Conservation (phyloP, 495 filamentous ascomycete genomes). For the Talaromyces liani region DNA sequence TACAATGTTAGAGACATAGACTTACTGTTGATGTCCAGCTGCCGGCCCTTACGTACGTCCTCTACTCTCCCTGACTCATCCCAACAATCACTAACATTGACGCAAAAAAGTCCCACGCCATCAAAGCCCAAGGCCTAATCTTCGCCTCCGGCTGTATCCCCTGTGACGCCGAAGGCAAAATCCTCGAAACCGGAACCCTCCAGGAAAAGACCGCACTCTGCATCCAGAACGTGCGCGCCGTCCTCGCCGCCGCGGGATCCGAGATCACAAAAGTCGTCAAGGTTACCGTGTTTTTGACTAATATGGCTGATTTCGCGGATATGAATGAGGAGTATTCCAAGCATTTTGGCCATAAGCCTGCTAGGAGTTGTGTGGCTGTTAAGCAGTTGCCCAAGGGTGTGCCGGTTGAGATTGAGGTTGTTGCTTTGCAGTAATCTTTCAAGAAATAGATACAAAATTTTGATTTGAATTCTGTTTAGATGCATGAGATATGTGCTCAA, state of each 20-base stretch:
- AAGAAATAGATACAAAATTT: not conserved
- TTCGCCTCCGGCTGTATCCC: conserved; percentile 95
- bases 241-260: conserved; percentile 72
- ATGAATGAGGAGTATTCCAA: conserved; percentile 89
- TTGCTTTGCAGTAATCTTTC: conserved; percentile 46
- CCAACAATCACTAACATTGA: not conserved
- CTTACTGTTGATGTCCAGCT: conserved; percentile 28
- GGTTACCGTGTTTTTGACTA: conserved; percentile 67
- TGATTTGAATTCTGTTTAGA: too few relatives aligned
- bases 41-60: conserved; percentile 51
- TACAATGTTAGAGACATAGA: not conserved
- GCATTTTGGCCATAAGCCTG: conserved; percentile 82
- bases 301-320: conserved; percentile 77
- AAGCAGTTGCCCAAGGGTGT: conserved; percentile 85
- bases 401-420: conserved; percentile 86
- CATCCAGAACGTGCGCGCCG: conserved; percentile 70
- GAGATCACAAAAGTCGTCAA: conserved; percentile 70
- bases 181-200: conserved; percentile 63
- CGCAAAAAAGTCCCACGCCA: conserved; percentile 68
- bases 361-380: conserved; percentile 87
- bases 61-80: conserved; percentile 3
- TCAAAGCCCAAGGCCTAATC: conserved; percentile 73
- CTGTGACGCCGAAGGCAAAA: conserved; percentile 63
- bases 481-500: not conserved
- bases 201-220: conserved; percentile 66